Percentiles rank a stretch among this genome's conserved stretches.
phyloP scores from a whole-genome alignment of 2,329 filamentous ascomycete species.

The Pyrenochaeta sp. region DNA sequence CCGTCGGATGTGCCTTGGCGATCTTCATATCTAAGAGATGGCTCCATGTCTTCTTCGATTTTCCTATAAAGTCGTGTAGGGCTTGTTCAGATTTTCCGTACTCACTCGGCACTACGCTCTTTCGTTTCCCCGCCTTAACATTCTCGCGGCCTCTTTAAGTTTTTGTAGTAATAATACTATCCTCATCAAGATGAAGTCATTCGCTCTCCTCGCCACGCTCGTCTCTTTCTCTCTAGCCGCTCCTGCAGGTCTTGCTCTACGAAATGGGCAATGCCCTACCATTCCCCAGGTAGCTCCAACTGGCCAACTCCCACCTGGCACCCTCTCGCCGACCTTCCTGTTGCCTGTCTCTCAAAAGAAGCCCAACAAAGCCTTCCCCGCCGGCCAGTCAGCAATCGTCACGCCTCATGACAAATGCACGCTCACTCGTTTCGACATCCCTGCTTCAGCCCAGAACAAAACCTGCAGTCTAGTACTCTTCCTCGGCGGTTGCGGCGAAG shows the following conservation, averaged over 20 bases:
- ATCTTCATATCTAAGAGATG: conserved; percentile 1
- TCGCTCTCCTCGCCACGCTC: conserved; percentile 11
- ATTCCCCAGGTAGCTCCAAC: conserved; percentile 19
- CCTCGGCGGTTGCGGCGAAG: conserved; percentile 17
- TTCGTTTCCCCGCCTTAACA: neutral
- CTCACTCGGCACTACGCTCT: neutral
- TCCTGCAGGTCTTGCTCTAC: neutral
- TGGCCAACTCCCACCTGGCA: conserved; percentile 18
- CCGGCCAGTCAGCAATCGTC: conserved; percentile 17
- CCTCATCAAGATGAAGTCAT: conserved; percentile 18
- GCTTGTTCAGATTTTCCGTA: neutral
- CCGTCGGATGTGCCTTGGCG: neutral
- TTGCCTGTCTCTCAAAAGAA: conserved; percentile 16
- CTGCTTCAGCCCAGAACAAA: conserved; percentile 23
- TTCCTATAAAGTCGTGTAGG: conserved; percentile 1
- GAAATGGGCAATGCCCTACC: conserved; percentile 8
- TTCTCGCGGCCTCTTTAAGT: neutral
- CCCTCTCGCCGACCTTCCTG: conserved; percentile 19
- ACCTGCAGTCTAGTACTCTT: conserved; percentile 23
- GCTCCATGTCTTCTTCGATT: neutral
- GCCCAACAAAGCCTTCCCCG: conserved; percentile 20
- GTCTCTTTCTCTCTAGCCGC: conserved; percentile 4
- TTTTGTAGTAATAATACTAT: neutral
- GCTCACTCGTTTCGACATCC: conserved; percentile 26
- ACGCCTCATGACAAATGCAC: conserved; percentile 27